phyloP scores from a whole-genome alignment of 2,329 filamentous ascomycete genomes.

The Cytospora chrysosperma region DNA sequence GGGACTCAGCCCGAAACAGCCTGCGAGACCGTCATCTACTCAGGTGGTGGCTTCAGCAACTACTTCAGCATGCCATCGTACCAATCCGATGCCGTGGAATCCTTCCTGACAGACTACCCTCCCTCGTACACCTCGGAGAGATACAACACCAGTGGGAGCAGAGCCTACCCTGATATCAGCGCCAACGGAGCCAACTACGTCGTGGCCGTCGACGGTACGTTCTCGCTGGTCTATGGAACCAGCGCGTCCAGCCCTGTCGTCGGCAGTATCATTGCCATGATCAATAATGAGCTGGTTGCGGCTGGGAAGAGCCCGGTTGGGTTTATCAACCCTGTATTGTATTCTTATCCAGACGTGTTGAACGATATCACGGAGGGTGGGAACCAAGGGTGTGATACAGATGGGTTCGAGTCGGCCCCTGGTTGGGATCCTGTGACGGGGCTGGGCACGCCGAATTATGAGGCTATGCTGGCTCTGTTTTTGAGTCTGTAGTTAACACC shows the following conservation, averaged over 20 bases:
- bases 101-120: constrained; percentile 18
- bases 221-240: constrained; percentile 20
- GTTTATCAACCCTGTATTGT: constrained; percentile 22
- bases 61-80: constrained; percentile 22
- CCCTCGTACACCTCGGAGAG: constrained; percentile 15
- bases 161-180: constrained; percentile 22
- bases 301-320: constrained; percentile 23
- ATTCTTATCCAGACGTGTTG: constrained; percentile 20
- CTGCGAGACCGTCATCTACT: constrained; percentile 23
- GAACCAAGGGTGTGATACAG: constrained; percentile 18
- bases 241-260: constrained; percentile 20
- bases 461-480: neutral
- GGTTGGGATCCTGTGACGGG: constrained; percentile 14
- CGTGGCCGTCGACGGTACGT: constrained; percentile 18
- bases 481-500: neutral
- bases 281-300: constrained; percentile 20
- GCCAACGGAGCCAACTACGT: constrained; percentile 23
- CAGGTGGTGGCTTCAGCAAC: constrained; percentile 23
- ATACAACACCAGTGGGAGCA: constrained; percentile 22
- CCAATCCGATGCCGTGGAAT: constrained; percentile 20
- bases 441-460: neutral
- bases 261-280: constrained; percentile 20
- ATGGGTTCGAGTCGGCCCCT: constrained; percentile 13
- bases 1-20: constrained; percentile 22
- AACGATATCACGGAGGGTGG: constrained; percentile 20